Evolutionary conservation across 164 flowering plant genomes (phyloP).

Genomic region (Cinnamomum micranthum): DNA sequence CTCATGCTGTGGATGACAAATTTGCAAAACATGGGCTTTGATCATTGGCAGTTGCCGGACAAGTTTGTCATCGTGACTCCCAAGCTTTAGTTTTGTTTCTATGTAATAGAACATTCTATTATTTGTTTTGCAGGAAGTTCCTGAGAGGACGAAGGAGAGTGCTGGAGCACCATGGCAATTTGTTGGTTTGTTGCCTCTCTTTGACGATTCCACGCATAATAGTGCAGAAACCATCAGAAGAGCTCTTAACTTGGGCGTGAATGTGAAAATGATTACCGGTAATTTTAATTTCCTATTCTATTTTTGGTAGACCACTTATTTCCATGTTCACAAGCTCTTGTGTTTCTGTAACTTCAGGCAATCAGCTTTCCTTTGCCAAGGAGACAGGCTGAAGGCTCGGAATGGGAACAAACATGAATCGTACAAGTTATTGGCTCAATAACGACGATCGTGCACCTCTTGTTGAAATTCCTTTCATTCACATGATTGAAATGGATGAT

Average conservation of each 20-base stretch:
- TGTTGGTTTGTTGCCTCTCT: slow-evolving; percentile 35
- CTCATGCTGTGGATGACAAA: slow-evolving; percentile 27
- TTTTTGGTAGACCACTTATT: background rate
- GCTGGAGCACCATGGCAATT: slow-evolving; percentile 35
- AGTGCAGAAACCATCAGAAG: slow-evolving; percentile 34
- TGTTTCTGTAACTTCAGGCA: slow-evolving; percentile 19
- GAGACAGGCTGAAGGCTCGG: slow-evolving; percentile 44
- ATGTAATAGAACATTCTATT: background rate
- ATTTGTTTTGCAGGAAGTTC: slow-evolving; percentile 25
- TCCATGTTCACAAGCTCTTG: too few species aligned
- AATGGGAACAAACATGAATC: slow-evolving; percentile 48
- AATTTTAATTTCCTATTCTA: background rate
- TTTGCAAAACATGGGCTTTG: slow-evolving; percentile 36
- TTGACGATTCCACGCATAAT: slow-evolving; percentile 33
- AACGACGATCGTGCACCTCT: slow-evolving; percentile 28
- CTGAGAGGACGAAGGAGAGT: slow-evolving; percentile 33
- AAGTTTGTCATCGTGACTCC: slow-evolving; percentile 10
- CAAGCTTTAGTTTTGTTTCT: background rate
- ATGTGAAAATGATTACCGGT: slow-evolving; percentile 40
- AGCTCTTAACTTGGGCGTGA: slow-evolving; percentile 36
- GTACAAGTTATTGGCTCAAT: slow-evolving; percentile 22
- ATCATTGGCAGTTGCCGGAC: slow-evolving; percentile 34
- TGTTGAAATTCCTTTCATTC: slow-evolving; percentile 34
- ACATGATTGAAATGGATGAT: slow-evolving; percentile 39
- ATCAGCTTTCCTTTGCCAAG: slow-evolving; percentile 38